Conservation (phyloP, 1,284 basidiomycete genomes). For the Ceratobasidium sp. region DNA sequence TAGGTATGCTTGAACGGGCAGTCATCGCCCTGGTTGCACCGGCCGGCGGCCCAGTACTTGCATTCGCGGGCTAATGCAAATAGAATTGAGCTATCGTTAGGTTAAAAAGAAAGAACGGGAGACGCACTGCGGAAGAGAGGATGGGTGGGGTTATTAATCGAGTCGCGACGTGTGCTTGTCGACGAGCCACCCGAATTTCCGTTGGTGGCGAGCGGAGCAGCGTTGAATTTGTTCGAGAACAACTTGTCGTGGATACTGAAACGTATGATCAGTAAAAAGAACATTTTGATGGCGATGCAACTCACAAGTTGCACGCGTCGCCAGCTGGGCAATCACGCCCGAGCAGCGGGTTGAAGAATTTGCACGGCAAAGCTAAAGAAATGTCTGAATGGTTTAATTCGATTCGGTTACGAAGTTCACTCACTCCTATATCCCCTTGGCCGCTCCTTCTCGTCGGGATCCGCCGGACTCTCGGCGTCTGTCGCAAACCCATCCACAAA, state of each 20-base stretch:
- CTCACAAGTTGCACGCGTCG: constrained; percentile 38
- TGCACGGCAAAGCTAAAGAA: constrained; percentile 16
- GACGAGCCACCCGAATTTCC: constrained; percentile 2
- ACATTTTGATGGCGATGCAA: background rate
- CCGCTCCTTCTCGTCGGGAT: constrained; percentile 24
- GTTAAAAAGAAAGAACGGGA: background rate
- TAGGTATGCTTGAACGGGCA: constrained; percentile 41
- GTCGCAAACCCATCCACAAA: constrained; percentile 35
- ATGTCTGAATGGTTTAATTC: background rate
- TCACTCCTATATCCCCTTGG: constrained; percentile 38
- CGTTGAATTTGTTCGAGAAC: constrained; percentile 23
- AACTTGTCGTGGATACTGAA: constrained; percentile 36
- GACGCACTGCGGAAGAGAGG: constrained; percentile 29
- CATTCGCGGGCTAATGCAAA: constrained; percentile 27
- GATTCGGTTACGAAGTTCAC: background rate
- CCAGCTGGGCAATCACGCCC: constrained; percentile 27
- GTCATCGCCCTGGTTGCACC: constrained; percentile 40
- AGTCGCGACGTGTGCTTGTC: background rate
- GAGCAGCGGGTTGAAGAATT: constrained; percentile 35
- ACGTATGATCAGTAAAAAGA: background rate
- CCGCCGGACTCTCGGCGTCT: constrained; percentile 10
- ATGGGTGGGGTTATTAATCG: constrained; percentile 2
- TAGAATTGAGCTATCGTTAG: no score
- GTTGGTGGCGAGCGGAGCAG: background rate
- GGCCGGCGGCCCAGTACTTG: constrained; percentile 40